Evolutionary conservation across 2,329 filamentous ascomycete species (phyloP).

Genomic region (Pseudogymnoascus sp.): DNA sequence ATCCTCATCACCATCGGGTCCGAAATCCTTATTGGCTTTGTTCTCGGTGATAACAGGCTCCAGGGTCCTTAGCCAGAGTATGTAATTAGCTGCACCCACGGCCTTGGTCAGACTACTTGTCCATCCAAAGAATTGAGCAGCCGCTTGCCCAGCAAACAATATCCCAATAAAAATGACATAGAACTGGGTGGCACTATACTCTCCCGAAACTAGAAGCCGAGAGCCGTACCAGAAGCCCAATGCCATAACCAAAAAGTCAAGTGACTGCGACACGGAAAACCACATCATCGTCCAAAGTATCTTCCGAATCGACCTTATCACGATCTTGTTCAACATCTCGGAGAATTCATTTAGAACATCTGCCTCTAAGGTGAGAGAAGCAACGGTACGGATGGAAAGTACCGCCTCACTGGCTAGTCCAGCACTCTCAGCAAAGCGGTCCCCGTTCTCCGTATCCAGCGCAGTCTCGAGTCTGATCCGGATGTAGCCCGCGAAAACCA

Average conservation of each 20-base stretch:
- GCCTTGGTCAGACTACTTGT: conserved; percentile 40
- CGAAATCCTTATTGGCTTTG: conserved; percentile 40
- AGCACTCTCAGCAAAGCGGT: conserved; percentile 33
- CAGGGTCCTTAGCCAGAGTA: conserved; percentile 39
- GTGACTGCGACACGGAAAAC: conserved; percentile 29
- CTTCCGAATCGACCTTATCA: conserved; percentile 13
- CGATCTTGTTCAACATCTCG: conserved; percentile 24
- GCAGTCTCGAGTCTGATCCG: conserved; percentile 36
- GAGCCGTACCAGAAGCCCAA: conserved; percentile 54
- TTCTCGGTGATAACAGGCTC: conserved; percentile 36
- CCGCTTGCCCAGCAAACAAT: conserved; percentile 63
- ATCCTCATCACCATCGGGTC: conserved; percentile 36
- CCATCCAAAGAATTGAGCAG: conserved; percentile 57
- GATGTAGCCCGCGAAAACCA: conserved; percentile 34
- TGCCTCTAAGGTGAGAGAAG: conserved; percentile 35
- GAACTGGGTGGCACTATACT: conserved; percentile 58
- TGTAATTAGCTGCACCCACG: conserved; percentile 40
- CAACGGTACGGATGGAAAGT: conserved; percentile 37
- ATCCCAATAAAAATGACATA: conserved; percentile 66
- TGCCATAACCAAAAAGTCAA: conserved; percentile 28
- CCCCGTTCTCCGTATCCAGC: conserved; percentile 31
- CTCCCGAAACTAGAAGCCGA: conserved; percentile 57
- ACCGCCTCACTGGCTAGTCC: conserved; percentile 40
- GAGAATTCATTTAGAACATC: conserved; percentile 29
- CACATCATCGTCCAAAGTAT: conserved; percentile 21